Conservation (phyloP, 2,329 filamentous ascomycete species). For the Ambrosiella beaveri region DNA sequence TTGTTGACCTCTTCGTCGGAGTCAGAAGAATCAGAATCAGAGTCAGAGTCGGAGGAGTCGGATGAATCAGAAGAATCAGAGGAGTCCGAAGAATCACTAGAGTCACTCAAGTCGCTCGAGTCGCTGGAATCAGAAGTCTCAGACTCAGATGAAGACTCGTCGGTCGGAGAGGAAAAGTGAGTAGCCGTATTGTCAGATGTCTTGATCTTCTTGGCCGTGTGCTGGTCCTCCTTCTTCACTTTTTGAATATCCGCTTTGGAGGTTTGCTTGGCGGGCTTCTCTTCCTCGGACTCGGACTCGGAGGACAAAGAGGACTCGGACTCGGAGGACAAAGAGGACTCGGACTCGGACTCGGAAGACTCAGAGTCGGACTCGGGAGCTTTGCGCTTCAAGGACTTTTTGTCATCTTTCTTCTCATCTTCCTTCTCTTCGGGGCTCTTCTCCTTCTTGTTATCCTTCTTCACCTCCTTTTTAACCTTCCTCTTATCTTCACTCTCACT, state of each 20-base stretch:
- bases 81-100: constrained; percentile 15
- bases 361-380: constrained; percentile 20
- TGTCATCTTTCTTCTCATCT: constrained; percentile 17
- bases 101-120: constrained; percentile 2
- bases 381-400: constrained; percentile 26
- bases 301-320: constrained; percentile 16
- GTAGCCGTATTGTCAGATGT: constrained; percentile 10
- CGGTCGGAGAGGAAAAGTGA: constrained; percentile 16
- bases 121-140: constrained; percentile 1
- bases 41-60: constrained; percentile 19
- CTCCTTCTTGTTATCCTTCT: constrained; percentile 16
- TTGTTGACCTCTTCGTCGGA: constrained; percentile 18
- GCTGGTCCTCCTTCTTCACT: constrained; percentile 29
- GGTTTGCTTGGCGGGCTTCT: constrained; percentile 3
- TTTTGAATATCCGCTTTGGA: constrained; percentile 31
- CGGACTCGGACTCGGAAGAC: constrained; percentile 17
- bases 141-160: constrained; percentile 16
- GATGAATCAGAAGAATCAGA: constrained; percentile 13
- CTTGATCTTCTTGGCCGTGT: constrained; percentile 1
- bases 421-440: constrained; percentile 17
- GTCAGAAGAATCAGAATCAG: constrained; percentile 23
- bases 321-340: constrained; percentile 7
- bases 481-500: no score
- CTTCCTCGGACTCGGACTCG: constrained; percentile 16
- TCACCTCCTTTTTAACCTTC: constrained; percentile 18